Conservation (phyloP, 1,284 basidiomycete species). For the Heterobasidion parviporum region DNA sequence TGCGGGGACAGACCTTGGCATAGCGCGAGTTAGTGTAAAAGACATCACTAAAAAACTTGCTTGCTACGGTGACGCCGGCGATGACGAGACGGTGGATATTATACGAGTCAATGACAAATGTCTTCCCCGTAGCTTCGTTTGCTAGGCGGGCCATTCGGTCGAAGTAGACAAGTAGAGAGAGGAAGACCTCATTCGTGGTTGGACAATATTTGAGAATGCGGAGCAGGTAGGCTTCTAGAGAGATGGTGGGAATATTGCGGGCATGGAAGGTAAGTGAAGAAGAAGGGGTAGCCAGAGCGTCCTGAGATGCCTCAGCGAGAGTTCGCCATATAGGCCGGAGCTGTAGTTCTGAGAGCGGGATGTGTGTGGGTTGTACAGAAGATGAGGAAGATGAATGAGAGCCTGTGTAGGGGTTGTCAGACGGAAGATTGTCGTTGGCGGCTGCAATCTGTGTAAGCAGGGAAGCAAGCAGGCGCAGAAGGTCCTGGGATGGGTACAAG, state of each 20-base stretch:
- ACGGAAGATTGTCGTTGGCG: conserved; percentile 68
- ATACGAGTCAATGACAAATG: conserved; percentile 94
- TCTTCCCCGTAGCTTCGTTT: conserved; percentile 55
- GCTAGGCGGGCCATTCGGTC: conserved; percentile 80
- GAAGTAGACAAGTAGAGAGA: conserved; percentile 92
- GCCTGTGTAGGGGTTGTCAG: conserved; percentile 10
- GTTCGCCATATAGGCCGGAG: conserved; percentile 49
- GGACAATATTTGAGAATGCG: conserved; percentile 98
- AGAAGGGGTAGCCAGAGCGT: conserved; percentile 70
- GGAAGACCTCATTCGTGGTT: conserved; percentile 96
- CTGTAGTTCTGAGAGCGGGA: conserved; percentile 20
- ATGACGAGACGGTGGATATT: conserved; percentile 95
- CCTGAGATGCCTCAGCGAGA: conserved; percentile 73
- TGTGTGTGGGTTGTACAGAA: conserved; percentile 6
- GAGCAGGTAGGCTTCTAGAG: conserved; percentile 90
- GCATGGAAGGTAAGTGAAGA: conserved; percentile 73
- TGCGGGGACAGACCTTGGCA: conserved; percentile 71
- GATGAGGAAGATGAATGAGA: not conserved
- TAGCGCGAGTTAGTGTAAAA: conserved; percentile 99
- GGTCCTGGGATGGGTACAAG: conserved; percentile 55
- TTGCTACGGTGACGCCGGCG: conserved; percentile 95
- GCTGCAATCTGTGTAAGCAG: conserved; percentile 89
- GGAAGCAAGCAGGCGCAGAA: conserved; percentile 84
- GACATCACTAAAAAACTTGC: conserved; percentile 98
- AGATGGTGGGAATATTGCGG: conserved; percentile 6